Evolutionary conservation across 352 stramenopile genomes (phyloP).

Genomic region (Phytophthora fragariae): DNA sequence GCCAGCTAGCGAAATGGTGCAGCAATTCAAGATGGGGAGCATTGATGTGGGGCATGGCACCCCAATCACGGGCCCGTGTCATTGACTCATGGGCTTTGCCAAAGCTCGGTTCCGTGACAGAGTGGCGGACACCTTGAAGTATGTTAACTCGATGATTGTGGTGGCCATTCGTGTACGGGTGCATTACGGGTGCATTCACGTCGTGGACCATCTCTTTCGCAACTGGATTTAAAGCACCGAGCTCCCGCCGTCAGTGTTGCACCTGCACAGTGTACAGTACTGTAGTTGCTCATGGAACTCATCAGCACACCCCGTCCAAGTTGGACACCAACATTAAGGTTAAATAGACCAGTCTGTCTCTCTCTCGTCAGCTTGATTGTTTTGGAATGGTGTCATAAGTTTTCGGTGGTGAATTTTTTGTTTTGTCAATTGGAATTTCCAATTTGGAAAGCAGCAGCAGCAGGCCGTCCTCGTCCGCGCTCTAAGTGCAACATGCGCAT

Average conservation of each 20-base stretch:
- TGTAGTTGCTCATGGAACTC: constrained; percentile 21
- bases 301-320: constrained; percentile 15
- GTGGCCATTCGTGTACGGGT: not conserved
- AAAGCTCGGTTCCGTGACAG: constrained; percentile 11
- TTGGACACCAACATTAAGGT: not conserved
- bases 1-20: constrained; percentile 34
- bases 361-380: constrained; percentile 1
- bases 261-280: too few relatives aligned
- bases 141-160: constrained; percentile 23
- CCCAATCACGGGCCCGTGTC: not conserved
- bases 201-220: constrained; percentile 22
- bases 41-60: not conserved
- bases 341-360: too few relatives aligned
- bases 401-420: constrained; percentile 15
- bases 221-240: constrained; percentile 29
- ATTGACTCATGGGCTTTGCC: not conserved
- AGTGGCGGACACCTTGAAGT: constrained; percentile 33
- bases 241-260: constrained; percentile 11
- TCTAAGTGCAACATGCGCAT: constrained; percentile 17
- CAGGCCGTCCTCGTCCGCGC: not conserved
- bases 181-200: not conserved
- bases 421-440: too few relatives aligned
- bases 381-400: not conserved
- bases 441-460: not conserved
- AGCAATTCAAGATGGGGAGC: constrained; percentile 20